These are phyloP conservation scores for Cylindrodendrum hubeiense DNA, from an alignment of 2,329 filamentous ascomycete genomes.

Conservation along the genomic window DNA sequence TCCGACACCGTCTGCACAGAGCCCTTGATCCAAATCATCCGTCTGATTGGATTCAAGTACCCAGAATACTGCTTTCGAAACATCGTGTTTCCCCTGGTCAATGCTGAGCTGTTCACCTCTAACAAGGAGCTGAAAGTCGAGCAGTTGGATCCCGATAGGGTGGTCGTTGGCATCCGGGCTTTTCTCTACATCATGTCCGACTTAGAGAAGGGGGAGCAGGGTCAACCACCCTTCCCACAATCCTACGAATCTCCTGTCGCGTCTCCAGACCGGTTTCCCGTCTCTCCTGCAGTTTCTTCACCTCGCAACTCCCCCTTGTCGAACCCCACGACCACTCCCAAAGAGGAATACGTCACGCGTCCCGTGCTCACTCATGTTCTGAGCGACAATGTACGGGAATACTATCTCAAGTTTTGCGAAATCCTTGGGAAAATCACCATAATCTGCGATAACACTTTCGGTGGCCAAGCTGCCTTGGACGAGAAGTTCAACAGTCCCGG, in stretches of 20 bases:
- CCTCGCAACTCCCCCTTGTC: slow-evolving; percentile 44
- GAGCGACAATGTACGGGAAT: slow-evolving; percentile 82
- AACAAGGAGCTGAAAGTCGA: slow-evolving; percentile 86
- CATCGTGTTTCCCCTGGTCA: slow-evolving; percentile 95
- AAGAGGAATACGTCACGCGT: slow-evolving; percentile 75
- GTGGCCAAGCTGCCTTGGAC: slow-evolving; percentile 92
- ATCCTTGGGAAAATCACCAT: slow-evolving; percentile 96
- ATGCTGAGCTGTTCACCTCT: slow-evolving; percentile 86
- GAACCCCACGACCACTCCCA: slow-evolving; percentile 42
- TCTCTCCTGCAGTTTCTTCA: slow-evolving; percentile 53
- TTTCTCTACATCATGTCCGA: slow-evolving; percentile 95
- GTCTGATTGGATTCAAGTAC: slow-evolving; percentile 93
- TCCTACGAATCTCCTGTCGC: slow-evolving; percentile 61
- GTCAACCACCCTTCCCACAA: slow-evolving; percentile 85
- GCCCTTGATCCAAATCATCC: slow-evolving; percentile 91
- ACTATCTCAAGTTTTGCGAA: slow-evolving; percentile 92
- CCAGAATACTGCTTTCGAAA: slow-evolving; percentile 93
- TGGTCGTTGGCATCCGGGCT: slow-evolving; percentile 96
- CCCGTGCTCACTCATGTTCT: slow-evolving; percentile 74
- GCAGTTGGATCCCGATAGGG: slow-evolving; percentile 93
- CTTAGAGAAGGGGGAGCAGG: slow-evolving; percentile 84
- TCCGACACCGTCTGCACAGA: slow-evolving; percentile 88
- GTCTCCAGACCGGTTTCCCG: slow-evolving; percentile 63
- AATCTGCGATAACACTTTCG: slow-evolving; percentile 96
- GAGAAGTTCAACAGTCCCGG: slow-evolving; percentile 91